These are phyloP conservation scores for Trichoderma gamsii DNA, from an alignment of 495 filamentous ascomycete genomes.

Conservation along the genomic window DNA sequence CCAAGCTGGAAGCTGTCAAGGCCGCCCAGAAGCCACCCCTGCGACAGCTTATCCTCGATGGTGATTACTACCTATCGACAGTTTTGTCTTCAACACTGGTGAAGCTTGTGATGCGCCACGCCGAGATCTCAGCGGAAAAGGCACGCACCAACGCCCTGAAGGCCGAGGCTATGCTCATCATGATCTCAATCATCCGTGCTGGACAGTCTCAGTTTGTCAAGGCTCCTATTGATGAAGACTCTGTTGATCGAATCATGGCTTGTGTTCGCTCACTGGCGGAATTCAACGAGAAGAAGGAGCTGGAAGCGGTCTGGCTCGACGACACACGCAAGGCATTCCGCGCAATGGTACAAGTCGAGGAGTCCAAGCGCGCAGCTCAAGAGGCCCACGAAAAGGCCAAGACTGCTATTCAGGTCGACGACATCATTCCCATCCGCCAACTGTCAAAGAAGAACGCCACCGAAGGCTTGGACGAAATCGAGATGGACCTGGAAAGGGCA, in stretches of 20 bases:
- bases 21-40: conserved; percentile 94
- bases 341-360: conserved; percentile 96
- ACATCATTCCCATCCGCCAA: conserved; percentile 86
- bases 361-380: conserved; percentile 91
- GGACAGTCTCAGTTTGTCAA: conserved; percentile 98
- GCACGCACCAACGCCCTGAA: conserved; percentile 89
- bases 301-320: conserved; percentile 89
- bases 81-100: conserved; percentile 92
- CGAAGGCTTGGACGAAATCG: conserved; percentile 79
- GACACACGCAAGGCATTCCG: conserved; percentile 95
- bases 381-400: conserved; percentile 89
- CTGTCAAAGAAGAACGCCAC: conserved; percentile 84
- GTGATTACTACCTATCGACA: conserved; percentile 94
- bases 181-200: conserved; percentile 97
- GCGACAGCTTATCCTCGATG: conserved; percentile 90
- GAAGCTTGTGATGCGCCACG: conserved; percentile 97
- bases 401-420: conserved; percentile 90
- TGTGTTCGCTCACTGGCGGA: conserved; percentile 91
- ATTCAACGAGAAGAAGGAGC: conserved; percentile 78
- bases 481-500: conserved; percentile 86
- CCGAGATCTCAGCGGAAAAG: conserved; percentile 81
- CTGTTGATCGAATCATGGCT: conserved; percentile 93
- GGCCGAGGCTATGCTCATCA: conserved; percentile 98
- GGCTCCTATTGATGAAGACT: conserved; percentile 95
- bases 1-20: conserved; percentile 93